These are phyloP conservation scores for Pachysandra terminalis DNA, from an alignment of 164 flowering plant species.

Conservation along the genomic window DNA sequence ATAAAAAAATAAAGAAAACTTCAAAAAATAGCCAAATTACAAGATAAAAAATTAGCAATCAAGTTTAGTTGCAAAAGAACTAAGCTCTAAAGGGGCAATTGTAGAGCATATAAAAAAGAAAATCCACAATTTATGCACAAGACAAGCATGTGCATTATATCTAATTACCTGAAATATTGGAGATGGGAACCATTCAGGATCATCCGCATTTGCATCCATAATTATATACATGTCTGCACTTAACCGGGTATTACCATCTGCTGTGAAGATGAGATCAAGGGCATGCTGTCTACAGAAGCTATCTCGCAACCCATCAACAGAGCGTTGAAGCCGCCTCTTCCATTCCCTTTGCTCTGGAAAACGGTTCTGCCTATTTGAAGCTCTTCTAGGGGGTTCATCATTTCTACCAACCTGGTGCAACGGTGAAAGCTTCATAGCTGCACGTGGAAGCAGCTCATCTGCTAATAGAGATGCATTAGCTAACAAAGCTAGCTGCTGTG, in stretches of 20 bases:
- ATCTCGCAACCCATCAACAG: constrained; percentile 81
- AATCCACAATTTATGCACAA: background rate
- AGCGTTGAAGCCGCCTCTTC: constrained; percentile 74
- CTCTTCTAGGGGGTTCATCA: constrained; percentile 59
- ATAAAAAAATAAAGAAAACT: too few relatives aligned
- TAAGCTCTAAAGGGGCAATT: background rate
- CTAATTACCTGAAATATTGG: constrained; percentile 78
- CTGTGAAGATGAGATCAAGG: constrained; percentile 87
- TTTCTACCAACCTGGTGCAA: constrained; percentile 33
- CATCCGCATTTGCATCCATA: constrained; percentile 69
- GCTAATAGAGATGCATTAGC: constrained; percentile 93
- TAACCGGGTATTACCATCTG: constrained; percentile 82
- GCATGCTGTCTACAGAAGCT: constrained; percentile 94
- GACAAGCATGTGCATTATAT: background rate
- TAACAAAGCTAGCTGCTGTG: constrained; percentile 83
- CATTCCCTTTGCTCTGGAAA: constrained; percentile 95
- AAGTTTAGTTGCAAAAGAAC: background rate
- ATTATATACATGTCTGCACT: constrained; percentile 81
- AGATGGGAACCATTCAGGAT: constrained; percentile 92
- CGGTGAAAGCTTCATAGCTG: constrained; percentile 75
- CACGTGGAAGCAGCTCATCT: constrained; percentile 96
- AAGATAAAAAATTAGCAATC: background rate
- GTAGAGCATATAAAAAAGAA: background rate
- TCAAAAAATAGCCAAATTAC: background rate
- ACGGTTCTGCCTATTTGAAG: constrained; percentile 71